Conservation (phyloP, 345 rosid species). For the Tarenaya hassleriana region DNA sequence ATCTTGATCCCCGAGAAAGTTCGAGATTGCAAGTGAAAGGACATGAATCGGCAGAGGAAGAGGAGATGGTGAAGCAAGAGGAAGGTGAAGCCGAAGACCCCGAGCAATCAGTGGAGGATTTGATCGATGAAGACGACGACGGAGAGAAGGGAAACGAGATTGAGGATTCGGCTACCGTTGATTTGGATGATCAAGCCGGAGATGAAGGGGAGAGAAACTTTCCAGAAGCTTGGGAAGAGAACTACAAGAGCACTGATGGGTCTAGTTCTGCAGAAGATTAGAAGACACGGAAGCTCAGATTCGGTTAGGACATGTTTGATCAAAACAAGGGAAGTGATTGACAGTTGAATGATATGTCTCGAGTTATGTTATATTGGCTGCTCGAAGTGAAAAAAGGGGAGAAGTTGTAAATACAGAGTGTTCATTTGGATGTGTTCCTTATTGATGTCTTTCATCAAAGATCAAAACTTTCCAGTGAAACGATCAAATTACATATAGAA, state of each 20-base stretch:
- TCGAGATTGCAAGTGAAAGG: slow-evolving; percentile 27
- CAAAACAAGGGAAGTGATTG: too few species aligned
- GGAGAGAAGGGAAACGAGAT: slow-evolving; percentile 33
- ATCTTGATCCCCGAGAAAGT: slow-evolving; percentile 26
- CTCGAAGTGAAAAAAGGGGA: too few species aligned
- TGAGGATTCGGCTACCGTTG: slow-evolving; percentile 26
- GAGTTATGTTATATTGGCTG: too few species aligned
- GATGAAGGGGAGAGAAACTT: slow-evolving; percentile 9
- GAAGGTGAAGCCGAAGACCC: slow-evolving; percentile 46
- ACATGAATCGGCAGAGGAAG: slow-evolving; percentile 25
- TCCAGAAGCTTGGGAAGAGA: slow-evolving; percentile 22
- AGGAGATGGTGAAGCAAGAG: slow-evolving; percentile 32
- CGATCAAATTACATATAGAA: too few species aligned
- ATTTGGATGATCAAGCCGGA: slow-evolving; percentile 14
- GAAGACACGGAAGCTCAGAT: too few species aligned
- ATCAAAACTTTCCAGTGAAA: too few species aligned
- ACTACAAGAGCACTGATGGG: slow-evolving; percentile 23
- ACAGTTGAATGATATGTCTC: too few species aligned
- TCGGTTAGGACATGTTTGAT: too few species aligned
- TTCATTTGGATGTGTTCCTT: too few species aligned
- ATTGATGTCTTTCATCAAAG: too few species aligned
- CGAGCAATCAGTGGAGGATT: slow-evolving; percentile 47
- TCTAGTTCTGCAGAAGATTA: slow-evolving; percentile 1
- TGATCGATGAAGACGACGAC: slow-evolving; percentile 55
- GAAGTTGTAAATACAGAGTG: too few species aligned